Base-by-base conservation (phyloP, 148 eudicot species). In the Tetragonia tetragonoides region DNA sequence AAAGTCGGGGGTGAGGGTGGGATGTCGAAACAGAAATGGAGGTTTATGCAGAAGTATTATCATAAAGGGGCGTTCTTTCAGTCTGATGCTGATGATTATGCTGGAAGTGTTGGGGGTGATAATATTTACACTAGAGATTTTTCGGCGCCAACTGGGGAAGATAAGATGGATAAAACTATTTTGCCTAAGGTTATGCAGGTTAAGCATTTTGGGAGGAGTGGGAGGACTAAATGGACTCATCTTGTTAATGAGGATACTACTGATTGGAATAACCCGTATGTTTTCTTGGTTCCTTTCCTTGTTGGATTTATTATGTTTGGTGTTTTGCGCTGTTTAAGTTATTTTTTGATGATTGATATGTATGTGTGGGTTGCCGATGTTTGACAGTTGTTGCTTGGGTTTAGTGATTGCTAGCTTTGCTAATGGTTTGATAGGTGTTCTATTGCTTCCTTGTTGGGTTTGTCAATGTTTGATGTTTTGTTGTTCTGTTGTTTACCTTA, bases 21-120 rank as follows among this genome's bases (percentile, higher is more conserved):
- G 34, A 28, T 73, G 3, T 14, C 88, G 38, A 94, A 94, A 83
- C 92, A 88, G 80, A 94, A 94, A 66, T 94, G 97, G 98, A 81
- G 87, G 82, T 94, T 94, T 77, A 94, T 94, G 98, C 98, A 94
- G 92, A 94, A 94, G 84, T 94, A 94, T 70, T 94, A 88, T 81
- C 98, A 94, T 37, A 92, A 90, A 76, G 98, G 98, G 83, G 97
- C 97, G 59, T 94, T 90, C 93, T 94, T 90, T 66, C 97, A 94
- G 84, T 37, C 80, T 2, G 82, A 90, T 83, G 71, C 92, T 7
- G 98, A 92, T 86, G 98, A 94, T 76, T 81, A 60, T 34, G 81
- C 88, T 11, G 93, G 88, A 2, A 92, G 95, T 15, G 88, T 84
- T 23, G 95, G 93, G 1, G 76, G 86, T 18, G 89, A 78, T 68